phyloP scores from a whole-genome alignment of 1,139 yeast genomes.

The Blastobotrys capitulatus region DNA sequence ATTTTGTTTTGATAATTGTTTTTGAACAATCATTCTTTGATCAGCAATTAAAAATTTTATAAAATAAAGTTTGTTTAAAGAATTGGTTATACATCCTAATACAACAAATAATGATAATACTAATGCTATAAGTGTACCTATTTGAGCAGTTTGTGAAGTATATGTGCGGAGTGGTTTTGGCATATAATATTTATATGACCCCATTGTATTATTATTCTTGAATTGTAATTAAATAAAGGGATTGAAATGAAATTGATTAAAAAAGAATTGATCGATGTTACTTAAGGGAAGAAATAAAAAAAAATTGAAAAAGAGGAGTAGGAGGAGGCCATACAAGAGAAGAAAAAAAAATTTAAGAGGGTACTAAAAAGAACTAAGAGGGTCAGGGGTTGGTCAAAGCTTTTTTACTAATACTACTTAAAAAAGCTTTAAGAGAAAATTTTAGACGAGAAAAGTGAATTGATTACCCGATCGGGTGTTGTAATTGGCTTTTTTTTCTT shows the following conservation, averaged over 20 bases:
- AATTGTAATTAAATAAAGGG: no score
- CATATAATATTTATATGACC: not conserved
- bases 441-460: no score
- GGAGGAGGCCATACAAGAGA: not conserved
- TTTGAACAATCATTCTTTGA: not conserved
- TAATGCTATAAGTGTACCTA: slow-evolving; percentile 3
- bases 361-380: not conserved
- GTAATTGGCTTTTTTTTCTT: no score
- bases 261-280: no score
- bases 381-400: not conserved
- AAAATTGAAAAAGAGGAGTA: not conserved
- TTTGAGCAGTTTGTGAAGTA: slow-evolving; percentile 4
- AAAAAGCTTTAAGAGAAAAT: no score
- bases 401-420: no score
- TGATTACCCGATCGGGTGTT: no score
- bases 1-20: not conserved
- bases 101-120: slow-evolving; percentile 4
- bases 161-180: not conserved
- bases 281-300: no score
- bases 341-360: slow-evolving; percentile 2
- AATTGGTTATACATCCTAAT: slow-evolving; percentile 1
- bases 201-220: not conserved
- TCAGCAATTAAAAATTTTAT: slow-evolving; percentile 1
- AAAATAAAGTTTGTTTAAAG: not conserved
- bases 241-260: no score